Evolutionary conservation across 2,329 filamentous ascomycete species (phyloP).

Genomic region (Gliomastix tumulicola): DNA sequence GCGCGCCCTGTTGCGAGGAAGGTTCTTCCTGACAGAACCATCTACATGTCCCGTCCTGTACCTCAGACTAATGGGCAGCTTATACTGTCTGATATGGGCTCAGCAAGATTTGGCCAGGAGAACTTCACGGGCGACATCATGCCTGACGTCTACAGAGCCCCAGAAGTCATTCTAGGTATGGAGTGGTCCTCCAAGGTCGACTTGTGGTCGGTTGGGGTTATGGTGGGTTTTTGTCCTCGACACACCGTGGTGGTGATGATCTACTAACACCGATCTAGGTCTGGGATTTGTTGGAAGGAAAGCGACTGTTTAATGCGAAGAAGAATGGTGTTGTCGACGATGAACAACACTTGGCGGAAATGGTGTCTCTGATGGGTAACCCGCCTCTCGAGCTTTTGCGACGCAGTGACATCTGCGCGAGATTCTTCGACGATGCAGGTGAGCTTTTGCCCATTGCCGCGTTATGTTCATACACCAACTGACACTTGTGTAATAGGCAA

Average conservation of each 20-base stretch:
- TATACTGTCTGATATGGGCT: conserved; percentile 21
- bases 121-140: conserved; percentile 18
- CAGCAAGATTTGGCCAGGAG: conserved; percentile 14
- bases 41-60: conserved; percentile 17
- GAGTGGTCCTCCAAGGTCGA: conserved; percentile 24
- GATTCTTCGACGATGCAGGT: conserved; percentile 14
- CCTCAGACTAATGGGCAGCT: conserved; percentile 12
- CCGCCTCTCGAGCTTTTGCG: conserved; percentile 23
- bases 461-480: neutral
- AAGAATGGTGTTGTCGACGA: conserved; percentile 11
- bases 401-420: conserved; percentile 12
- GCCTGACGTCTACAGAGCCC: conserved; percentile 22
- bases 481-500: conserved; percentile 11
- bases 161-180: conserved; percentile 23
- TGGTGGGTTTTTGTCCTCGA: conserved; percentile 12
- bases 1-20: conserved; percentile 12
- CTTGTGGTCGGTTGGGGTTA: conserved; percentile 23
- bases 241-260: neutral
- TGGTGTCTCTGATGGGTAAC: conserved; percentile 27
- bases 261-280: conserved; percentile 9
- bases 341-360: conserved; percentile 21
- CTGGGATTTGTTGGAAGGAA: conserved; percentile 21
- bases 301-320: conserved; percentile 15
- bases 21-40: conserved; percentile 14
- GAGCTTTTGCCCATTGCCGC: neutral